Base-by-base conservation (phyloP, 106 monocot species). In the Allium sativum region DNA sequence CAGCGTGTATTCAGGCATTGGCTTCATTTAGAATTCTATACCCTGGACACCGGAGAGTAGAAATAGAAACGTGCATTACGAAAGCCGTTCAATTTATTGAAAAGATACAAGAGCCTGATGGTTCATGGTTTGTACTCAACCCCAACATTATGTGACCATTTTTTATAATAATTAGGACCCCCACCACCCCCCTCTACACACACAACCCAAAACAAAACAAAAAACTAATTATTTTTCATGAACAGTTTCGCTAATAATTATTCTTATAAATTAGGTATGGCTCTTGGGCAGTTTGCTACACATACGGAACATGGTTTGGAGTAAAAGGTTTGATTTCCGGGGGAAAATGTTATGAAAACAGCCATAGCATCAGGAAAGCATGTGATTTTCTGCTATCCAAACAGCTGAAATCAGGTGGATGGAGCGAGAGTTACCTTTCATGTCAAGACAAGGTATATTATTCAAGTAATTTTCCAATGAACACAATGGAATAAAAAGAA, bases 361-460 rank as follows among this genome's bases (percentile, higher is more conserved):
- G 84, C 63, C 46, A 71, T 74, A 67, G 51, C 44, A 72, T 96
- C 62, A 75, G 73, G 53, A 87, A 82, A 61, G 90, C 90, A 66
- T 96, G 95, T 65, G 68, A 79, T 18, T 96, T 96, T 64, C 75
- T 96, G 69, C 67, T 96, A 69, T 90, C 95, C 61, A 96, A 96
- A 58, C 81, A 96, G 55, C 73, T 91, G 16, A 61, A 86, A 66
- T 90, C 95, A 12, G 95, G 95, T 52, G 95, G 95, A 58, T 96
- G 95, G 95, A 87, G 95, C 19, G 95, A 96, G 66, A 90, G 95
- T 72, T 96, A 96, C 58, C 70, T 96, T 50, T 96, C 95, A 56
- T 96, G 81, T 73, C 90, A 96, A 68, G 68, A 93, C 58, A 88
- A 93, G 80, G 93, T 81, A 68, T 10, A 9, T 18, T 52, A 45